Evolutionary conservation across 2,329 filamentous ascomycete genomes (phyloP), one percentile per base, ranked within the genome.

Genomic region (Tolypocladium tropicale): DNA sequence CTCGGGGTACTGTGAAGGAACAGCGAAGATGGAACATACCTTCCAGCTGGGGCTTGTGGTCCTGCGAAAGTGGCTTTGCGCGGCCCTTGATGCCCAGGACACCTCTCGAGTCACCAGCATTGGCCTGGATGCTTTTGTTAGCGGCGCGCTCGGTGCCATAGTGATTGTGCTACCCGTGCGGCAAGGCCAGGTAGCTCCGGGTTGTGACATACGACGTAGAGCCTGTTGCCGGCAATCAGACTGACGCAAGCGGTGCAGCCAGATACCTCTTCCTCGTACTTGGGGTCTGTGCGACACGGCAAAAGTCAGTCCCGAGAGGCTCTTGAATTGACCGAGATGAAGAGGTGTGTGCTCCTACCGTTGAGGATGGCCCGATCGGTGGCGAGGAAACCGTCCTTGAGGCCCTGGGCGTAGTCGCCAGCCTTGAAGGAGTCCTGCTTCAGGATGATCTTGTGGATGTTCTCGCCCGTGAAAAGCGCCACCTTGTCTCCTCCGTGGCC

Each of bases 11-110:
- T 10, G 25, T 55, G 34, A 46, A 37, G 25, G 25, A 50, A 52
- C 32, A 53, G 55, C 36, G 37, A 41, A 54, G 52, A 48, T 23
- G 30, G 48, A n/a, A 72, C 78, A 57, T 70, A 95, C 91, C 90
- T 82, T 99, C 94, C 65, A 97, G 96, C 72, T 96, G 92, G 46
- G 94, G 94, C 77, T 99, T 99, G 80, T 99, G 94, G 72, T 99
- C 94, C 70, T 95, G 95, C n/a, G 94, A 99, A 58, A 99, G 80
- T 54, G 94, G 94, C 78, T 97, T 99, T 63, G 94, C 94, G 66
- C 94, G 84, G 62, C 94, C 94, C 78, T 97, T 99, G 68, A 99
- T 90, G 65, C 94, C 94, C 62, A 99, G 76, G 30, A 99, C 94
- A 68, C 88, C 90, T 78, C 94, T 85, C 61, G 94, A 99, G 73